Evolutionary conservation across 495 filamentous ascomycete species (phyloP), one percentile per base, ranked within the genome.

Genomic region (Hyaloscypha hepaticicola): DNA sequence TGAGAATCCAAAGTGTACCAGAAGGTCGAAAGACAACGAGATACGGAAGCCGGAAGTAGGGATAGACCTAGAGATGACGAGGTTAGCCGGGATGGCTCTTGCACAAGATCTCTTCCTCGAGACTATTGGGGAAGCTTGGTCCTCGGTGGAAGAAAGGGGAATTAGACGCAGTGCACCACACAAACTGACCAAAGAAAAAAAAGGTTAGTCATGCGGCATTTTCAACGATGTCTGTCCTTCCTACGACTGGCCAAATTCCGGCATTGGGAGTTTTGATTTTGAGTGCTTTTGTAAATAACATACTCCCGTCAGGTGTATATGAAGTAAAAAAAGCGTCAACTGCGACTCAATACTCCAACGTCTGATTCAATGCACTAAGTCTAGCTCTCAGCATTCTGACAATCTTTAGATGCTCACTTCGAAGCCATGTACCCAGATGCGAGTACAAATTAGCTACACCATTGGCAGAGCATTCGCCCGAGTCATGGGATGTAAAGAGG

Each of bases 401-500:
- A 41, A 58, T 67, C 22, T 50, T 57, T 31, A 33, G 63, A 61
- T 70, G 64, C 33, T 70, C 68, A 61, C 60, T 64, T 24, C 33
- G 58, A 19, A 70, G 63, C 68, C 68, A 70, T 41, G 34, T 24
- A 52, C 64, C 64, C 38, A 70, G 34, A 55, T 63, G 50, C 38
- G 60, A 63, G 38, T 64, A 64, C 58, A 70, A 38, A 38, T 64
- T 50, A 53, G 31, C 25, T 16, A 58, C 38, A 45, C 64, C 56
- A 29, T 24, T 63, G 48, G 55, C 45, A 60, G 60, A 64, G 19
- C 38, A 60, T 56, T 66, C 60, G 48, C 55, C 52, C 5, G 55
- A 53, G 55, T 61, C 34, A 26, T 61, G 61, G 21, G 60, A 64
- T 9, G 53, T 68, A 51, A 70, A 70, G 16, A 65, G 52, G 7